These are phyloP conservation scores for Plasmodium gonderi DNA, from an alignment of 169 alveolate genomes.

Conservation along the genomic window DNA sequence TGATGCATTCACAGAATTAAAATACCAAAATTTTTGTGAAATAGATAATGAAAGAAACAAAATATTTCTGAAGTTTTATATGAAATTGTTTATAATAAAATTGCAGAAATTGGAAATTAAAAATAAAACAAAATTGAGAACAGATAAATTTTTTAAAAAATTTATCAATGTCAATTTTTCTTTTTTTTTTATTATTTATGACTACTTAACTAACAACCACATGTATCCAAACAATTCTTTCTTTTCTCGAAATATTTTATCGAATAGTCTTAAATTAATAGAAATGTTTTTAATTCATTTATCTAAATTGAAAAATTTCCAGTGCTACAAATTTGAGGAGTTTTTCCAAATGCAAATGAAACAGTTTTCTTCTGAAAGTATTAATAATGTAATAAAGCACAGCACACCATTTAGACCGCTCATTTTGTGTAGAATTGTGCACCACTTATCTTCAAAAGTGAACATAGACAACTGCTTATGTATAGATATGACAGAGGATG, in stretches of 20 bases:
- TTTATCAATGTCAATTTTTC: constrained; percentile 26
- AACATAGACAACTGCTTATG: neutral
- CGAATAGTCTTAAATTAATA: neutral
- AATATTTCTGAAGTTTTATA: constrained; percentile 6
- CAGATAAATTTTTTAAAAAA: constrained; percentile 58
- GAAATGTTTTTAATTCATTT: neutral
- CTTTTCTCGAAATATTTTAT: neutral
- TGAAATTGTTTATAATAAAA: constrained; percentile 17
- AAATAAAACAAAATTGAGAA: constrained; percentile 27
- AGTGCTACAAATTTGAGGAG: neutral
- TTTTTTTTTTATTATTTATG: constrained; percentile 52
- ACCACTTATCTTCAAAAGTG: neutral
- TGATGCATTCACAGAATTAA: constrained; percentile 27
- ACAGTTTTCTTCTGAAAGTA: neutral
- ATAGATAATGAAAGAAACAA: constrained; percentile 12
- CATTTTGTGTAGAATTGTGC: constrained; percentile 6
- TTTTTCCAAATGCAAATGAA: constrained; percentile 18
- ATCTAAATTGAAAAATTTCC: neutral
- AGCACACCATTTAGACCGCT: neutral
- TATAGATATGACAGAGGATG: neutral
- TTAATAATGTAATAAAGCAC: constrained; percentile 22
- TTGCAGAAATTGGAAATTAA: constrained; percentile 31
- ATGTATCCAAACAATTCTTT: neutral
- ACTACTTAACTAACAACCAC: neutral
- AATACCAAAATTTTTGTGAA: neutral